phyloP scores from a whole-genome alignment of 2,329 filamentous ascomycete species.

The Paraphaeosphaeria sporulosa region DNA sequence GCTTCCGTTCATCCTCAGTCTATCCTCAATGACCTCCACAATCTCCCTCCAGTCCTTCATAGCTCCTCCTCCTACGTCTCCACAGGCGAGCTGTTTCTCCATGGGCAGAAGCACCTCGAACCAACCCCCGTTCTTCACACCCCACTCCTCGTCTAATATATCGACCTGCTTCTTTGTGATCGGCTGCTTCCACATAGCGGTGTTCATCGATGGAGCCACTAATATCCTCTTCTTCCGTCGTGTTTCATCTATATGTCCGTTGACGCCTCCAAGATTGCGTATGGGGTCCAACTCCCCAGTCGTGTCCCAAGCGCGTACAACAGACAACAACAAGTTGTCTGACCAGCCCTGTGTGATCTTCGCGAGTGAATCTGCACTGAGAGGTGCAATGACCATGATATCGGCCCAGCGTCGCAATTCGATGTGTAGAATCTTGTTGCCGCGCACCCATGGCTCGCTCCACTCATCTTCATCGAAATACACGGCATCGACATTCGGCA shows the following conservation, averaged over 20 bases:
- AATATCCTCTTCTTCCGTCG: constrained; percentile 66
- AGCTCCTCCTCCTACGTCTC: constrained; percentile 80
- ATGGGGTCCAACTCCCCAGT: constrained; percentile 44
- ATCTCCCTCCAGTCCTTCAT: constrained; percentile 85
- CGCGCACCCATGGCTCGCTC: constrained; percentile 78
- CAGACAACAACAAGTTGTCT: constrained; percentile 76
- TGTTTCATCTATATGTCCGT: constrained; percentile 26
- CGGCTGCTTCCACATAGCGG: constrained; percentile 87
- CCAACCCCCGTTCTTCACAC: constrained; percentile 56
- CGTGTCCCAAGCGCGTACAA: constrained; percentile 88
- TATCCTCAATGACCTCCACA: constrained; percentile 67
- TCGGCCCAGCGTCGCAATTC: constrained; percentile 85
- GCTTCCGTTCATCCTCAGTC: constrained; percentile 30
- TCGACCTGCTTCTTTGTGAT: constrained; percentile 76
- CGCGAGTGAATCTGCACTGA: constrained; percentile 85
- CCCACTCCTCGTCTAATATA: constrained; percentile 79
- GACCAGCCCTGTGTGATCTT: constrained; percentile 81
- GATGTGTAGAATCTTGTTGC: constrained; percentile 86
- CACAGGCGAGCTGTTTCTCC: constrained; percentile 82
- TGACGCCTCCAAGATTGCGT: constrained; percentile 33
- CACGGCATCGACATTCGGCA: constrained; percentile 79
- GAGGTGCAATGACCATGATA: constrained; percentile 78
- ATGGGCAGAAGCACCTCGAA: constrained; percentile 77
- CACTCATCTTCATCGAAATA: constrained; percentile 90
- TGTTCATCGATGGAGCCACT: constrained; percentile 87